Base-by-base conservation (phyloP, 2,329 filamentous ascomycete species). In the Fusarium oxysporum region DNA sequence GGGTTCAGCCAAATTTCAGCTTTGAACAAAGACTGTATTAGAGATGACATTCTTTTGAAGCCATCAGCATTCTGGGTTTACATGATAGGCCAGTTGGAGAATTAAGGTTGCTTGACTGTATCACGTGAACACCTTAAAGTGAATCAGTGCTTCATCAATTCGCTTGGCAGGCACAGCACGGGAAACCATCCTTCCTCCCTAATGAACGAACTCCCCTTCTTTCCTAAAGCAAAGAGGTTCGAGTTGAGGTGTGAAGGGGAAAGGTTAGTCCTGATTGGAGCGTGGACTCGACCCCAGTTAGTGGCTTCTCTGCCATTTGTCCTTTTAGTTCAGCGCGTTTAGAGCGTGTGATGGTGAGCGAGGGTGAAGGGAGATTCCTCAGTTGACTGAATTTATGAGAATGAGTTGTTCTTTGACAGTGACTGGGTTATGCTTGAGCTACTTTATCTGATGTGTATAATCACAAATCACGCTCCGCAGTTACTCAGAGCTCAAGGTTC, bases 41-140 rank as follows among this genome's bases (percentile, higher is more conserved):
- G 21, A n/a, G 23, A 48, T 25, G 30, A 9, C 25, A n/a, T 44
- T 45, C 5, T 17, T 25, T 33, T 33, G 37, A 44, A 43, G 35
- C 25, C 23, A 38, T 30, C 13, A 21, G 19, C 8, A 45, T 14
- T 44, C 43, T 35, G 2, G 12, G 17, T 32, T 14, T n/a, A 17
- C 23, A 32, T 60, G 40, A 55, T 60, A 53, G 47, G 41, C n/a
- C 30, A 25, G 40, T 33, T 35, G 41, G 37, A 19, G 43, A 60
- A 55, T 40, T 40, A 51, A 68, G 58, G 47, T 60, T 60, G 9
- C 43, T 53, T 5, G 8, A 14, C 2, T 21, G 30, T 33, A 47
- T 73, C 70, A 73, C 56, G 70, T 73, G 70, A 56, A 62, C 28
- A 61, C 9, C 21, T 51, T 47, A 25, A 33, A 43, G 12, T 53